Base-by-base conservation (phyloP, 495 filamentous ascomycete species). In the Talaromyces ruber region DNA sequence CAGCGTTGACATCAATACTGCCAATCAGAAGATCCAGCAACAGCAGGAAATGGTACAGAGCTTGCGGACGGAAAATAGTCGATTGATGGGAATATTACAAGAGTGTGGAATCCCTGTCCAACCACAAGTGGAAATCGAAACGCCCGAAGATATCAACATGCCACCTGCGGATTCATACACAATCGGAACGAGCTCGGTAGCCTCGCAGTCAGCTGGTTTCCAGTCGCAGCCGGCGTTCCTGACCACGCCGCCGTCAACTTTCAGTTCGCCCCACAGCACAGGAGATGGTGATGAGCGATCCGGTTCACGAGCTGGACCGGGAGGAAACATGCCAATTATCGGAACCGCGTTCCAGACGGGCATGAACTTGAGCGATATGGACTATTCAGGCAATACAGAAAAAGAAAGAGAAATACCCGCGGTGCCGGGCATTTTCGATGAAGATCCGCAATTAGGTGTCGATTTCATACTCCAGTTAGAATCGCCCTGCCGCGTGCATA, bases 401-500 rank as follows among this genome's bases (percentile, higher is more conserved):
- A 51, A 60, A 29, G 24, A 22, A 9, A 3, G 16, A 3, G 59
- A 14, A 28, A 4, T 60, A 21, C 26, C 59, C 7, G 8, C 59
- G 9, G 14, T 74, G 56, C 69, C 68, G 29, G 78, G 76, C 4
- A 74, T 91, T 64, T 92, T 96, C 67, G 95, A 94, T 74, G 87
- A 88, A 11, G 73, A 80, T 24, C 76, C 75, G 67, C 90, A 96
- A 68, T 81, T 93, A 54, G 93, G 92, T 65, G 88, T 98, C 71
- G 93, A 98, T 71, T 97, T 98, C 80, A 92, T 98, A 58, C 83
- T 97, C 76, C 90, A 89, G 92, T 86, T 98, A 73, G 94, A 98
- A 81, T 84, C 85, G 65, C 92, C 92, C 9, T 98, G 94, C 81
- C 93, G 95, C 81, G 89, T 94, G 68, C 94, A 98, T 74, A 89